A percentile compares a stretch with the other conserved stretches of the same genome.
These are phyloP conservation scores for Ocimum tenuiflorum DNA, from an alignment of 257 asterid genomes.

Conservation along the genomic window DNA sequence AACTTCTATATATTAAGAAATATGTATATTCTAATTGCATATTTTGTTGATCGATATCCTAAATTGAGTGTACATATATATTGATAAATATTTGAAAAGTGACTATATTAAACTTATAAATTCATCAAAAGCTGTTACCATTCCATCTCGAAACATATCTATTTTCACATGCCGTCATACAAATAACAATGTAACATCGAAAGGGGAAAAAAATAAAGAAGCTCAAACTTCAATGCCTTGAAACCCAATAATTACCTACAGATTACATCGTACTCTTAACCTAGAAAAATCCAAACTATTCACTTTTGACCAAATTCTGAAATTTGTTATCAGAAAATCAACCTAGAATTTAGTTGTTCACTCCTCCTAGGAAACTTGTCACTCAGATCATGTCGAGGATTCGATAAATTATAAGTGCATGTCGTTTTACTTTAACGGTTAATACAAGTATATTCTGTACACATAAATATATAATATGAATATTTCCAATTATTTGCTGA, in stretches of 20 bases:
- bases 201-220: neutral
- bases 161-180: neutral
- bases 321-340: conserved; percentile 27
- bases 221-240: conserved; percentile 26
- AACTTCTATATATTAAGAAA: too few species aligned
- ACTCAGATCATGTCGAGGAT: conserved; percentile 11
- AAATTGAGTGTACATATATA: too few species aligned
- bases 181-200: neutral
- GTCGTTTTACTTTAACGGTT: too few species aligned
- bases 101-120: too few species aligned
- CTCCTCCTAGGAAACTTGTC: conserved; percentile 26
- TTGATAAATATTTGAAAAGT: too few species aligned
- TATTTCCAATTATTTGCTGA: conserved; percentile 29
- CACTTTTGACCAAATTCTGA: conserved; percentile 28
- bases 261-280: conserved; percentile 19
- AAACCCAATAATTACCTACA: conserved; percentile 20
- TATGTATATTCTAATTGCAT: too few species aligned
- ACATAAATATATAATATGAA: neutral
- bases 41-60: too few species aligned
- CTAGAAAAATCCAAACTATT: conserved; percentile 35
- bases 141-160: neutral
- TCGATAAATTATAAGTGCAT: neutral
- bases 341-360: conserved; percentile 30
- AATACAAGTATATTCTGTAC: neutral
- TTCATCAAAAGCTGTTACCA: neutral